Evolutionary conservation across 2,329 filamentous ascomycete genomes (phyloP), one percentile per base, ranked within the genome.

Genomic region (Sporothrix euskadiensis): DNA sequence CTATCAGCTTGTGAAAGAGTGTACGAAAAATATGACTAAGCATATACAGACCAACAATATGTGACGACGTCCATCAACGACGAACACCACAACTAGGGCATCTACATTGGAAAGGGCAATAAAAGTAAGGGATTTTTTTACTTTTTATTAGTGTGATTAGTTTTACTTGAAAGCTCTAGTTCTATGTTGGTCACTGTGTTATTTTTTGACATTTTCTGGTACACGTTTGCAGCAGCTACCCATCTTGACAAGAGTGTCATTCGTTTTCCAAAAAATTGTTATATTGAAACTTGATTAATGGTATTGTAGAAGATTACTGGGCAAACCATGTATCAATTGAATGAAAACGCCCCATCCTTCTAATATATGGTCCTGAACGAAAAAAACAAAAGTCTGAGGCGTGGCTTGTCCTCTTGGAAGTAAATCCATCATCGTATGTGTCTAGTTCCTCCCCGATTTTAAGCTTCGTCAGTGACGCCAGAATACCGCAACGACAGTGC

Each of bases 401-500:
- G 3, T 16, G 14, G 49, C 8, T 7, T 35, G 16, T 35, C 9
- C 10, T 16, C 26, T 39, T 22, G 30, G 22, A 54, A 69, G 22
- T 12, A 10, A 35, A 22, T 8, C 10, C 66, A 22, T 4, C 26
- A 52, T 52, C 44, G 9, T 49, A 5, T 22, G 26, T 4, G 14
- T 52, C 69, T 19, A 66, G 52, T 56, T 26, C 22, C 3, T 7
- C 52, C 22, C 52, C n/a, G 30, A 12, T 4, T 12, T 63, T 41
- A 63, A 52, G 41, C 44, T 8, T 65, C 72, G 12, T 73, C 65
- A 1, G 71, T 63, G 8, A 74, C 65, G 10, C 68, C 72, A 0
- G 73, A 72, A 80, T 97, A 97, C 75, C 94, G 87, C 75, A 97
- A 90, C 81, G 91, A 94, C 49, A 98, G 82, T 75, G 91, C 89